These are phyloP conservation scores for Colletotrichum endophyticum DNA, from an alignment of 2,329 filamentous ascomycete genomes.

Conservation along the genomic window DNA sequence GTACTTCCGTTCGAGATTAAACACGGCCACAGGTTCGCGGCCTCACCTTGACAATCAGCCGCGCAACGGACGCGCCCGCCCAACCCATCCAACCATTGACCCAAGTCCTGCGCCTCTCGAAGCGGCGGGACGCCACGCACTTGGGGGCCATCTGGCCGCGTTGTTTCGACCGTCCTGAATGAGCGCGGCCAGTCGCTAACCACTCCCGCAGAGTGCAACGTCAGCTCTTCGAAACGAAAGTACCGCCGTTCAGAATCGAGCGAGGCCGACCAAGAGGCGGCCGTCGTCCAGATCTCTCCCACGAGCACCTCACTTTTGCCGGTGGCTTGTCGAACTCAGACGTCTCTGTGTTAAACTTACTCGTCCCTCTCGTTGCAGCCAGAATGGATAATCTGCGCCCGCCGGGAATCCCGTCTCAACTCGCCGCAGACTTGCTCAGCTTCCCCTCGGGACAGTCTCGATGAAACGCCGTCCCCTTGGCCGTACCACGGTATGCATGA, in stretches of 20 bases:
- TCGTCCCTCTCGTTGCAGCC: neutral
- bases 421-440: neutral
- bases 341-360: neutral
- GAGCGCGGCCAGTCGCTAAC: neutral
- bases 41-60: conserved; percentile 3
- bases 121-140: neutral
- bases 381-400: neutral
- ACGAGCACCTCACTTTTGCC: neutral
- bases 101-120: conserved; percentile 10
- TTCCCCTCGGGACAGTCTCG: conserved; percentile 2
- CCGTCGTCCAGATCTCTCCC: neutral
- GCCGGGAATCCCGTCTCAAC: conserved; percentile 13
- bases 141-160: neutral
- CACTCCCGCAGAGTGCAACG: neutral
- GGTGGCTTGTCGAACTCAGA: neutral
- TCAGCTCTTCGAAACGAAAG: neutral
- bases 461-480: conserved; percentile 8
- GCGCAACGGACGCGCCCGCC: conserved; percentile 15
- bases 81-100: conserved; percentile 7
- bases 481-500: conserved; percentile 13
- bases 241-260: neutral
- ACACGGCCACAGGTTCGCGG: conserved; percentile 9
- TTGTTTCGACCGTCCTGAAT: conserved; percentile 11
- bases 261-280: neutral
- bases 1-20: conserved; percentile 1